Percentiles rank a stretch among this genome's conserved stretches.
These are phyloP conservation scores for Pseudonitzschia delicatissima DNA, from an alignment of 108 stramenopile species.

Conservation along the genomic window DNA sequence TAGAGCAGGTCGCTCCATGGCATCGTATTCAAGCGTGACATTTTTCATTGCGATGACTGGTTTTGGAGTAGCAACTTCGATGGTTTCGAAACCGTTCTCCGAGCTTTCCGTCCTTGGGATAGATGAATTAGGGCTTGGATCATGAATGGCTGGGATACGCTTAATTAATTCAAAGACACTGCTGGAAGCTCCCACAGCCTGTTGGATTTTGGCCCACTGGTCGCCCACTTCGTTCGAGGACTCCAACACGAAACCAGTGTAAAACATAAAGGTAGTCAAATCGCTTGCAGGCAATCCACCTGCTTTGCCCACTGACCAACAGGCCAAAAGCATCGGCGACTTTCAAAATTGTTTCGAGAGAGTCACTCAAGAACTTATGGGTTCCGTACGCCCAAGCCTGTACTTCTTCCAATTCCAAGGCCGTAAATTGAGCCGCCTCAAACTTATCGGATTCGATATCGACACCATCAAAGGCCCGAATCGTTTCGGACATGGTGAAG, in stretches of 20 bases:
- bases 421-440: constrained; percentile 67
- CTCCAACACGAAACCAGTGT: constrained; percentile 77
- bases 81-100: background rate
- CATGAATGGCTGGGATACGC: constrained; percentile 63
- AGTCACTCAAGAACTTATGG: constrained; percentile 80
- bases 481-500: constrained; percentile 83
- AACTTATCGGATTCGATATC: constrained; percentile 63
- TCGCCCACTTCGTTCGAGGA: constrained; percentile 84
- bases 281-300: constrained; percentile 60
- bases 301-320: constrained; percentile 62
- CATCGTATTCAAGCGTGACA: constrained; percentile 60
- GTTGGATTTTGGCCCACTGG: constrained; percentile 86
- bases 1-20: constrained; percentile 75
- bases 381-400: constrained; percentile 86
- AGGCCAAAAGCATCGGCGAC: constrained; percentile 56
- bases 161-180: constrained; percentile 81
- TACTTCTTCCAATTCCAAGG: constrained; percentile 75
- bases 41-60: constrained; percentile 62
- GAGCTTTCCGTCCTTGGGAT: background rate
- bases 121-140: constrained; percentile 35
- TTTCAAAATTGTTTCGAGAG: constrained; percentile 61
- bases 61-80: constrained; percentile 1
- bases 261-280: constrained; percentile 81
- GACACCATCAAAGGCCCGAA: constrained; percentile 79
- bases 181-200: constrained; percentile 76